Evolutionary conservation across 2,329 filamentous ascomycete species (phyloP).

Genomic region (Colletotrichum viniferum): DNA sequence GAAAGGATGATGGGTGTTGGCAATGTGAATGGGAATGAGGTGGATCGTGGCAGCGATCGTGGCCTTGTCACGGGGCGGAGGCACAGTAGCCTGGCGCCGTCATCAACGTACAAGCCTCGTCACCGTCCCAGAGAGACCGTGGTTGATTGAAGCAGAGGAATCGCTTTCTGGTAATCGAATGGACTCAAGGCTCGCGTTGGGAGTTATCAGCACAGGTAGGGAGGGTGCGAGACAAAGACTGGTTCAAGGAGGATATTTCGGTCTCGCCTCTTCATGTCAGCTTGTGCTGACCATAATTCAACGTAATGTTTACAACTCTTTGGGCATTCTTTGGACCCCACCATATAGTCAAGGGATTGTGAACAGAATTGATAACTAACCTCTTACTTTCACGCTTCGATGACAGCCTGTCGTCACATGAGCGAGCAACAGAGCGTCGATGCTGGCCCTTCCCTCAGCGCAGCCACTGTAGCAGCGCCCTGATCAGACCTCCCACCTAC

Average conservation of each 20-base stretch:
- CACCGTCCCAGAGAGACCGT: not conserved
- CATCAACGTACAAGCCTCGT: not conserved
- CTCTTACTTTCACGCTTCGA: rapidly evolving
- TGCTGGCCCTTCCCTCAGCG: no score
- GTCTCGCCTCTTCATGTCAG: not conserved
- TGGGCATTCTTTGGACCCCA: not conserved
- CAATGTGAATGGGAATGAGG: not conserved
- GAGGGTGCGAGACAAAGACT: not conserved
- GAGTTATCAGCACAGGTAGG: no score
- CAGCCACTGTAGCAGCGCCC: no score
- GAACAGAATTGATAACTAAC: no score
- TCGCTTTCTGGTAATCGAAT: rapidly evolving
- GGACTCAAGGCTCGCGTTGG: not conserved
- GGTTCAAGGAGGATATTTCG: not conserved
- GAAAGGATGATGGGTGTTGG: not conserved
- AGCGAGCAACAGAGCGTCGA: no score
- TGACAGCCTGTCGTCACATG: no score
- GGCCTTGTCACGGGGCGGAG: not conserved
- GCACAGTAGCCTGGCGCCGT: not conserved
- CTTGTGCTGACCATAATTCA: not conserved
- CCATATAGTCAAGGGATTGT: rapidly evolving
- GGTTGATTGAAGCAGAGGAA: not conserved
- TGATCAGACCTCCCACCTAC: no score
- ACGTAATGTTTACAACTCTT: rapidly evolving
- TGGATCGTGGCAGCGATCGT: not conserved